Evolutionary conservation across 2,329 filamentous ascomycete genomes (phyloP), one percentile per base, ranked within the genome.

Genomic region (Penicillium crustosum): DNA sequence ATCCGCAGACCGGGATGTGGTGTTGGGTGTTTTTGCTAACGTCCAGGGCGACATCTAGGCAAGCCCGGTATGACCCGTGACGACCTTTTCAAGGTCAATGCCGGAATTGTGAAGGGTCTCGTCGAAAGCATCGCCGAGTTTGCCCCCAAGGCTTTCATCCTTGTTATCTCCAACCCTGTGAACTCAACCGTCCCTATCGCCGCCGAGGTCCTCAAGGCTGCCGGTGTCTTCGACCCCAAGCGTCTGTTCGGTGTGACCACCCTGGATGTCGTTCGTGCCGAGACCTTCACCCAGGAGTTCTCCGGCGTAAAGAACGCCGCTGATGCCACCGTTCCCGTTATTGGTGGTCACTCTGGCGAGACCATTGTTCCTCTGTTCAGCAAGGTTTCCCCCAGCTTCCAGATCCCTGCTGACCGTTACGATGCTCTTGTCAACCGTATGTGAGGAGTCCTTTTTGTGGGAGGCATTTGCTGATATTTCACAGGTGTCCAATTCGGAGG

Each of bases 11-110:
- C 13, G 41, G 29, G 17, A n/a, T 35, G 12, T 44, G 45, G 33
- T 47, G 6, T 19, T 21, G 33, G 21, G 33, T 47, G 6, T 19
- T 25, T 25, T 41, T 27, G 35, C 55, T 60, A 69, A 65, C 29
- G 52, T 17, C 42, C 21, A 27, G 21, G 12, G 25, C 44, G 7
- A 9, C 27, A 55, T 45, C 42, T 58, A 97, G 93, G 93, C 81
- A 97, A 97, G 86, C 94, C 94, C 70, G 94, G 94, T 73, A 99
- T 99, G 94, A 97, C 90, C 78, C 92, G 94, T 82, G 94, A 99
- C 73, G 94, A 97, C 76, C 90, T 99, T 59, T 99, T 99, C 89
- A 97, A 97, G 82, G 96, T 97, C 84, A 99, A 99, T 78, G 94
- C 94, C 61, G 91, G 93, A 71, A 99, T 99, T 74, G 94, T 99